Percentiles rank a stretch among this genome's conserved stretches.
Evolutionary conservation across 1,139 yeast genomes (phyloP).

Genomic region (Nakaseomyces sp.): DNA sequence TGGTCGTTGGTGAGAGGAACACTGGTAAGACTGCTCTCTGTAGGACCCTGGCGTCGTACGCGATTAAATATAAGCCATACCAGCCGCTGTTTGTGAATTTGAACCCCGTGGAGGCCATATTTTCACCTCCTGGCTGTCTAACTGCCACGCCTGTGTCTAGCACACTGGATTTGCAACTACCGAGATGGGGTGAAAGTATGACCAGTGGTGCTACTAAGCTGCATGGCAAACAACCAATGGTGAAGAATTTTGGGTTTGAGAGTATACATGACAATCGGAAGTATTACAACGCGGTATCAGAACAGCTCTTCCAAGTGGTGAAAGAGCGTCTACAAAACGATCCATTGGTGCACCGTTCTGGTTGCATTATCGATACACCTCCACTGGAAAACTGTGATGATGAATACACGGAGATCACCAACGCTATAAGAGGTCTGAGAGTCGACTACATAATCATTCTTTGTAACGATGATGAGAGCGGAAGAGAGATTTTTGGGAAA

Average conservation of each 20-base stretch:
- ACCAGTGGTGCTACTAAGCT: conserved; percentile 80
- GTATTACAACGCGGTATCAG: conserved; percentile 48
- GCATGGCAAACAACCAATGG: conserved; percentile 83
- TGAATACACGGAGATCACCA: conserved; percentile 32
- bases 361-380: conserved; percentile 79
- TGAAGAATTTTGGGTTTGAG: conserved; percentile 70
- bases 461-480: conserved; percentile 45
- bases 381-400: conserved; percentile 44
- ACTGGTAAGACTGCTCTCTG: conserved; percentile 74
- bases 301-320: conserved; percentile 53
- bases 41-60: conserved; percentile 65
- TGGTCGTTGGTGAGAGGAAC: conserved; percentile 63
- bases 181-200: conserved; percentile 74
- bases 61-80: conserved; percentile 53
- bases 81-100: conserved; percentile 72
- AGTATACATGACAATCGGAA: conserved; percentile 49
- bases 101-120: conserved; percentile 73
- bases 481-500: conserved; percentile 17
- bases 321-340: conserved; percentile 54
- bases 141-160: conserved; percentile 82
- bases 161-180: conserved; percentile 64
- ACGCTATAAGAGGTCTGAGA: conserved; percentile 28
- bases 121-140: conserved; percentile 75
- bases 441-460: conserved; percentile 49
- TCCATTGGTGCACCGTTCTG: conserved; percentile 43